Conservation (phyloP, 306 rosid species). For the Vigna angularis region DNA sequence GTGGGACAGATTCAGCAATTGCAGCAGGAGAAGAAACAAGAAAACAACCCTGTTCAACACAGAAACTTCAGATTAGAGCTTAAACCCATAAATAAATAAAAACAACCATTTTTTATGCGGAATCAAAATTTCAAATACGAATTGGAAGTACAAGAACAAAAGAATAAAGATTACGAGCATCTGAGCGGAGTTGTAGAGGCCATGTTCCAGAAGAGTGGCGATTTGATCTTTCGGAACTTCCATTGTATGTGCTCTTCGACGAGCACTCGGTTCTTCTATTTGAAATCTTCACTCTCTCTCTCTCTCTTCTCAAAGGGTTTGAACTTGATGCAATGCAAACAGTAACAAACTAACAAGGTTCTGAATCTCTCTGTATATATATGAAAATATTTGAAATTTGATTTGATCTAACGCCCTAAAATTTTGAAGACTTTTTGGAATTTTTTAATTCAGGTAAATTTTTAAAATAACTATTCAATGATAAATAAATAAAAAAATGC, state of each 20-base stretch:
- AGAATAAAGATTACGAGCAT: slow-evolving; percentile 66
- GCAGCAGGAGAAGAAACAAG: slow-evolving; percentile 95
- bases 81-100: slow-evolving; percentile 22
- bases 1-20: slow-evolving; percentile 75
- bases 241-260: slow-evolving; percentile 52
- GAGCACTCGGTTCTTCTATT: slow-evolving; percentile 37
- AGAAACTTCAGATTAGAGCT: slow-evolving; percentile 23
- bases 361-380: not conserved
- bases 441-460: not conserved
- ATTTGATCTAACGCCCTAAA: not conserved
- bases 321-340: slow-evolving; percentile 35
- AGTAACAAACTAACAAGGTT: not conserved
- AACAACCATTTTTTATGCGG: not conserved
- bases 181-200: slow-evolving; percentile 95
- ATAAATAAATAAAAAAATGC: not conserved
- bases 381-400: not conserved
- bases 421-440: not conserved
- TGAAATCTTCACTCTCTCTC: slow-evolving; percentile 35
- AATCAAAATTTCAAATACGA: slow-evolving; percentile 24
- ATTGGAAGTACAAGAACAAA: not conserved
- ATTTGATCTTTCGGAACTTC: slow-evolving; percentile 99
- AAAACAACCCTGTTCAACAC: slow-evolving; percentile 72
- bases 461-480: not conserved
- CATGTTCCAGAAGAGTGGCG: slow-evolving; percentile 77
- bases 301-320: slow-evolving; percentile 9